Conservation (phyloP, 345 rosid genomes). For the Tarenaya hassleriana region DNA sequence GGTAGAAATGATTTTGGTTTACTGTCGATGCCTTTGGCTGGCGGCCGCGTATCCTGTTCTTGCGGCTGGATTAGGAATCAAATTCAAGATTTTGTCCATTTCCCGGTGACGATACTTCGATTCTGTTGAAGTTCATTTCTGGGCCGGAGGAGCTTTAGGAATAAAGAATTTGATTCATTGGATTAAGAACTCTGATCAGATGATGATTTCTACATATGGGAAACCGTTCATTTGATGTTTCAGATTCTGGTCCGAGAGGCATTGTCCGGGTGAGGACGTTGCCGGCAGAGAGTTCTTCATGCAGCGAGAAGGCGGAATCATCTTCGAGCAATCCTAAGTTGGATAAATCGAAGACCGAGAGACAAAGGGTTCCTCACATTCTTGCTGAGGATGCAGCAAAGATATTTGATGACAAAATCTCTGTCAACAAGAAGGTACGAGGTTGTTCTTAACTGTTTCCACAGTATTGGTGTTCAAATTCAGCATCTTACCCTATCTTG, state of each 20-base stretch:
- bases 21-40: neutral
- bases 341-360: constrained; percentile 72
- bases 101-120: neutral
- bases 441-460: constrained; percentile 8
- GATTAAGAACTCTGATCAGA: too few species aligned
- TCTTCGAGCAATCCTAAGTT: constrained; percentile 45
- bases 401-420: constrained; percentile 63
- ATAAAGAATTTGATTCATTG: neutral
- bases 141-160: too few species aligned
- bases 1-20: neutral
- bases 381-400: constrained; percentile 75
- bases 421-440: constrained; percentile 69
- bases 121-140: neutral
- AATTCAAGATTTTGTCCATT: neutral
- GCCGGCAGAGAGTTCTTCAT: constrained; percentile 29
- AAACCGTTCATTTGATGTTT: constrained; percentile 17
- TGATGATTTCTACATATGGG: constrained; percentile 7
- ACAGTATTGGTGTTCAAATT: neutral
- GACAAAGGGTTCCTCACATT: constrained; percentile 45
- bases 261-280: constrained; percentile 33
- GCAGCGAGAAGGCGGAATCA: constrained; percentile 27
- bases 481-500: neutral
- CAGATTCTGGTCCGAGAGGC: constrained; percentile 36
- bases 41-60: neutral
- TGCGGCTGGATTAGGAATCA: neutral